Conservation (phyloP, 495 filamentous ascomycete genomes). For the Penicillium ucsense region DNA sequence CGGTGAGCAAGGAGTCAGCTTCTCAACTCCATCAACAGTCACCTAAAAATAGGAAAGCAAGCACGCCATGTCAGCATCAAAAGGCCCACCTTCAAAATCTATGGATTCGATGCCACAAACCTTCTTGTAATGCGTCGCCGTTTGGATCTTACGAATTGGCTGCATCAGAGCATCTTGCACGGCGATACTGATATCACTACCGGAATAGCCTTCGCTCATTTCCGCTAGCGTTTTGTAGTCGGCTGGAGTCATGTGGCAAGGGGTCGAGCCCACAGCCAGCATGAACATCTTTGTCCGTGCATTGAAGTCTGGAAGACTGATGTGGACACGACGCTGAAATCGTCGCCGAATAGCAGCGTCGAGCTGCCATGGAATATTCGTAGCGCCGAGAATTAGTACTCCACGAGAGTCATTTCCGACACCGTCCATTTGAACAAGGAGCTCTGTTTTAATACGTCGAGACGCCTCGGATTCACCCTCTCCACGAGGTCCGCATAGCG, state of each 20-base stretch:
- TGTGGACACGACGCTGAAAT: constrained; percentile 94
- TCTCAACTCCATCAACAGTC: constrained; percentile 57
- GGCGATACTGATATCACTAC: constrained; percentile 90
- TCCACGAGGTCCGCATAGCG: constrained; percentile 88
- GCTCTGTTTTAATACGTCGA: constrained; percentile 93
- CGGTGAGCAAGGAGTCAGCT: constrained; percentile 87
- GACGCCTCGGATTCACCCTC: constrained; percentile 98
- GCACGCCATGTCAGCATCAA: constrained; percentile 1
- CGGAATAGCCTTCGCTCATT: constrained; percentile 86
- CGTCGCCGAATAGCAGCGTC: constrained; percentile 95
- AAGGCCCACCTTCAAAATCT: background rate
- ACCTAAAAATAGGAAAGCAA: constrained; percentile 40
- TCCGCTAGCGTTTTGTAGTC: constrained; percentile 75
- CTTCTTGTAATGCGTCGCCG: constrained; percentile 96
- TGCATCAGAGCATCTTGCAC: constrained; percentile 98
- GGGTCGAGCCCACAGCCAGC: constrained; percentile 80
- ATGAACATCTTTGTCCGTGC: constrained; percentile 97
- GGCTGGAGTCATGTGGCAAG: constrained; percentile 66
- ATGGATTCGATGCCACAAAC: constrained; percentile 34
- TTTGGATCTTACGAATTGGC: constrained; percentile 93
- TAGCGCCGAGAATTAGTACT: constrained; percentile 91
- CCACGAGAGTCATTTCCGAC: constrained; percentile 90
- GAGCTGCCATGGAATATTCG: constrained; percentile 98
- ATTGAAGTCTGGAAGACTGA: constrained; percentile 77
- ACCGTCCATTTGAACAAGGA: constrained; percentile 98